Percentiles rank a stretch among this genome's conserved stretches.
phyloP scores from a whole-genome alignment of 75 land plant species.

The Gnetum montanum region DNA sequence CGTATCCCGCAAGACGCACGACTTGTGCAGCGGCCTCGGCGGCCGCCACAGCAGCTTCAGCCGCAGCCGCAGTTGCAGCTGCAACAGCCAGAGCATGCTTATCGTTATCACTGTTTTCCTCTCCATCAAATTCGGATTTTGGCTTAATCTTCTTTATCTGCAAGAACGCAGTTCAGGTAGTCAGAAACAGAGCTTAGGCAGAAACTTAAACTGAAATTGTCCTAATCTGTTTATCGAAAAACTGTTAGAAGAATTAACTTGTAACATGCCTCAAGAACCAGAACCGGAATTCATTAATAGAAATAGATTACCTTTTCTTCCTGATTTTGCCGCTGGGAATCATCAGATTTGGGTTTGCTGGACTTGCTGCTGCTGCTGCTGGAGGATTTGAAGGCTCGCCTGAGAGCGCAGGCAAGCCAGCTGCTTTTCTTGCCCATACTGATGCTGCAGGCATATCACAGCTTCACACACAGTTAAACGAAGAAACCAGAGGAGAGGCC shows the following conservation, averaged over 20 bases:
- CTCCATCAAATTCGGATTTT: background rate
- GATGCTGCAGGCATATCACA: too few relatives aligned
- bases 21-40: constrained; percentile 55
- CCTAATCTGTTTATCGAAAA: too few relatives aligned
- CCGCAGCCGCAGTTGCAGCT: constrained; percentile 44
- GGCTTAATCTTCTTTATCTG: background rate
- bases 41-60: constrained; percentile 59
- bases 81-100: constrained; percentile 53
- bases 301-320: constrained; percentile 32
- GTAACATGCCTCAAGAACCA: background rate
- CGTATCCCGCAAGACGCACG: constrained; percentile 32
- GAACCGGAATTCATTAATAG: too few relatives aligned
- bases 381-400: constrained; percentile 77
- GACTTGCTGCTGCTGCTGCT: constrained; percentile 14
- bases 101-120: background rate
- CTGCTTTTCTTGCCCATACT: constrained; percentile 43
- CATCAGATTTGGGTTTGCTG: constrained; percentile 9
- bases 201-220: background rate
- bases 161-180: background rate
- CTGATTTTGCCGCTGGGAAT: constrained; percentile 12
- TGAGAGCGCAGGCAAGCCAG: constrained; percentile 80
- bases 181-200: background rate
- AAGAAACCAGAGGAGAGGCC: too few relatives aligned
- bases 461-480: too few relatives aligned
- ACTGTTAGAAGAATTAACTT: background rate